Percentiles rank a stretch among this genome's conserved stretches.
phyloP scores from a whole-genome alignment of 345 rosid species.

The Acer yangbiense region DNA sequence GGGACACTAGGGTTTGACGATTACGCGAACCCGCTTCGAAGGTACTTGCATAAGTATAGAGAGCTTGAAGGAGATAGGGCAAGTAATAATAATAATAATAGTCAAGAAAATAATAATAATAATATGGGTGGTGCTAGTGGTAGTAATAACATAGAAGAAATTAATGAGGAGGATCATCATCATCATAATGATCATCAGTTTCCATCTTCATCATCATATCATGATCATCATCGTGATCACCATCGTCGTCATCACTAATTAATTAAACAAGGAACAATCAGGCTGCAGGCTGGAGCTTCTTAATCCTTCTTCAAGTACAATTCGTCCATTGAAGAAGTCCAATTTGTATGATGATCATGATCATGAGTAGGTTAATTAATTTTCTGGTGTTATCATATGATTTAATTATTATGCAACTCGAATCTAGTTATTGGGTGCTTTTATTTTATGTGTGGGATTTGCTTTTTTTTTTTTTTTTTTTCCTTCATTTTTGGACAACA shows the following conservation, averaged over 20 bases:
- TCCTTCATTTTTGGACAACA: background rate
- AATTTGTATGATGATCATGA: background rate
- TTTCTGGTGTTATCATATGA: too few species aligned
- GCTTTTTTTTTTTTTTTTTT: background rate
- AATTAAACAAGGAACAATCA: background rate
- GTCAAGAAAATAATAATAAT: background rate
- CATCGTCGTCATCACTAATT: background rate
- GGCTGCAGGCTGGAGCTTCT: background rate
- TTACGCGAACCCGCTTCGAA: conserved; percentile 22
- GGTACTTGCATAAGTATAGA: conserved; percentile 35
- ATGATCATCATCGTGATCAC: background rate
- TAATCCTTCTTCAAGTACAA: background rate
- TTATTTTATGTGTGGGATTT: conserved; percentile 7
- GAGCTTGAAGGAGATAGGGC: conserved; percentile 34
- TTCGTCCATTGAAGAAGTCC: too few species aligned
- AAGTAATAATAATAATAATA: background rate
- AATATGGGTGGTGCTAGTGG: conserved; percentile 17
- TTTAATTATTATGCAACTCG: too few species aligned
- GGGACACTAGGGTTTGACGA: conserved; percentile 36
- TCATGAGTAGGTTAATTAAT: background rate
- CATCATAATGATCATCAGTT: background rate
- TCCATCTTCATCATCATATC: background rate
- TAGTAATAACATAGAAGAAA: conserved; percentile 7
- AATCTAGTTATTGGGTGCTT: background rate
- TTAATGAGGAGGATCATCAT: conserved; percentile 9